Evolutionary conservation across 306 rosid genomes (phyloP), one percentile per base, ranked within the genome.

Genomic region (Cucurbita argyrosperma): DNA sequence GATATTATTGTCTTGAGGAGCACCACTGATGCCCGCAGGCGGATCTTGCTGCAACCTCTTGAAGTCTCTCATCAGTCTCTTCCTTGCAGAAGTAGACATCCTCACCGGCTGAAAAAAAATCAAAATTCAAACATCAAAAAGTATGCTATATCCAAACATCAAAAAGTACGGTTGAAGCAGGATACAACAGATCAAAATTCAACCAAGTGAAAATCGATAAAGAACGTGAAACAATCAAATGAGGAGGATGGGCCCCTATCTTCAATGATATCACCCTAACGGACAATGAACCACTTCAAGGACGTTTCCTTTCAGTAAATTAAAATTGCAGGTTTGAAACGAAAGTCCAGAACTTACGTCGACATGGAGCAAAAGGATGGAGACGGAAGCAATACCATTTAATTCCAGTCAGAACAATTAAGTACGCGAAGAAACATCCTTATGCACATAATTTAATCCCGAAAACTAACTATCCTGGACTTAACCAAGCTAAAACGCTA

Each of bases 21-120:
- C 98, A 43, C 98, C 98, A 68, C 98, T 92, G 76, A 92, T 90
- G 74, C 96, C 96, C 4, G 96, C 98, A 59, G 96, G 96, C 74
- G 98, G 96, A 77, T 90, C 96, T 66, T 87, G 96, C 64, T 90
- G 98, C 87, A 92, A 81, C 80, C 98, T 85, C 87, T 85, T 90
- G 83, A 90, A 92, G 79, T 92, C 98, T 74, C 98, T 88, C 98
- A 90, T 92, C 79, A 92, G 78, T 79, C 98, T 87, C 84, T 90
- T 90, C 84, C 98, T 92, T 8, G 98, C 68, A 62, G 96, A 96
- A 78, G 96, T 92, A 52, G 93, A 87, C 96, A 93, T 90, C 85
- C 86, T 87, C 89, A 79, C 91, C 85, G 85, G 92, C 94, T 87
- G 71, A 53, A 78, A 37, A 67, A 37, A 30, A 76, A 80, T 74